phyloP scores from a whole-genome alignment of 2,329 filamentous ascomycete species.

The Neopestalotiopsis clavispora region DNA sequence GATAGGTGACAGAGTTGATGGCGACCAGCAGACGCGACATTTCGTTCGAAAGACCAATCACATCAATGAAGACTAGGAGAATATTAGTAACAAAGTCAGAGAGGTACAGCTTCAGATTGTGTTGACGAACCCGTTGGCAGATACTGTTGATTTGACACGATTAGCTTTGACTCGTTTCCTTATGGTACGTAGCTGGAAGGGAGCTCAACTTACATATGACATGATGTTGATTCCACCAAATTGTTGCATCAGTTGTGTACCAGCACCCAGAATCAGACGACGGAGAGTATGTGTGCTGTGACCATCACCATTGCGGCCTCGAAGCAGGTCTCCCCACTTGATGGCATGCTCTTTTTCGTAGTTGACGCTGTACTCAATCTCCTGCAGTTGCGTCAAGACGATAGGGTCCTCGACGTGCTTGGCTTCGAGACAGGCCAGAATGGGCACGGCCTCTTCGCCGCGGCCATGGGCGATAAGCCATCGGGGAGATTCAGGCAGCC shows the following conservation, averaged over 20 bases:
- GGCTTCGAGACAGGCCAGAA: conserved; percentile 32
- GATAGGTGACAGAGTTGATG: conserved; percentile 40
- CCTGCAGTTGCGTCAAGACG: conserved; percentile 29
- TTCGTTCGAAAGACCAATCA: conserved; percentile 52
- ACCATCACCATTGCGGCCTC: conserved; percentile 22
- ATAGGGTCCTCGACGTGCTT: conserved; percentile 20
- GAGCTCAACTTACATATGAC: conserved; percentile 21
- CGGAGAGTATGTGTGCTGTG: conserved; percentile 31
- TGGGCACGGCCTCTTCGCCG: conserved; percentile 31
- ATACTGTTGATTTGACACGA: conserved; percentile 18
- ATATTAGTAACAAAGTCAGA: too few relatives aligned
- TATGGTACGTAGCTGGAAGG: background rate
- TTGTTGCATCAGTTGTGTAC: background rate
- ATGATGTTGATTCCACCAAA: conserved; percentile 29
- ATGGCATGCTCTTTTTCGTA: conserved; percentile 28
- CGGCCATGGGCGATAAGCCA: conserved; percentile 35
- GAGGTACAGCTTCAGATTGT: too few relatives aligned
- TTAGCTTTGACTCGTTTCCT: background rate
- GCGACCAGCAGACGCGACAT: conserved; percentile 57
- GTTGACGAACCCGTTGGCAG: conserved; percentile 28
- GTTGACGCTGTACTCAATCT: conserved; percentile 30
- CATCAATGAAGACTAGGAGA: conserved; percentile 49
- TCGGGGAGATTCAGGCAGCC: conserved; percentile 31
- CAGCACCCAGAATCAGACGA: conserved; percentile 12
- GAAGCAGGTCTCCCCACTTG: conserved; percentile 23